A percentile compares a stretch with the other conserved stretches of the same genome.
Conservation (phyloP, 2,329 filamentous ascomycete genomes). For the Diplocarpon mali region DNA sequence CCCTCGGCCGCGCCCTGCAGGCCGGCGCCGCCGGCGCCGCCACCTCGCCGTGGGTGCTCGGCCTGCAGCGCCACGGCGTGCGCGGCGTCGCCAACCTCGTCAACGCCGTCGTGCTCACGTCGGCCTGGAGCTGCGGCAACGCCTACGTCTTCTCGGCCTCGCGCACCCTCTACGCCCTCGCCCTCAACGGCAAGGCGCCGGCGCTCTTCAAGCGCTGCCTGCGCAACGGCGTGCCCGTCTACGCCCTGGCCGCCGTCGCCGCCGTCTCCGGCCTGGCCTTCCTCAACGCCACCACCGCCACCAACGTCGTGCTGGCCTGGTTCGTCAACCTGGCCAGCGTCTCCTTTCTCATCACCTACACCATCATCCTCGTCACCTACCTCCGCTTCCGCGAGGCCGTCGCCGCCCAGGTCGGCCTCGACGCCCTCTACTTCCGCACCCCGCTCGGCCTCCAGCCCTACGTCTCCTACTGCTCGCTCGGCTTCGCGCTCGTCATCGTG, state of each 20-base stretch:
- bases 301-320: slow-evolving; percentile 39
- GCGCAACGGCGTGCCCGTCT: slow-evolving; percentile 37
- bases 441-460: slow-evolving; percentile 37
- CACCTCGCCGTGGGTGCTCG: slow-evolving; percentile 37
- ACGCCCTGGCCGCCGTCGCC: slow-evolving; percentile 31
- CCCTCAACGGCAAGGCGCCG: slow-evolving; percentile 39
- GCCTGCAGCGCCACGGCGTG: slow-evolving; percentile 36
- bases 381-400: slow-evolving; percentile 39
- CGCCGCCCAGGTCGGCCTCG: slow-evolving; percentile 38
- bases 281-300: slow-evolving; percentile 33
- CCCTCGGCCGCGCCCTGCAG: slow-evolving; percentile 28
- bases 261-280: slow-evolving; percentile 35
- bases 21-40: slow-evolving; percentile 34
- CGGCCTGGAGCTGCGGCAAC: slow-evolving; percentile 42
- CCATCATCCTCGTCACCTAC: slow-evolving; percentile 36
- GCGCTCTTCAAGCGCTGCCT: slow-evolving; percentile 36
- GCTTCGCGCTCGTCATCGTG: slow-evolving; percentile 37
- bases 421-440: slow-evolving; percentile 38
- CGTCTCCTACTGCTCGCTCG: slow-evolving; percentile 37
- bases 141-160: slow-evolving; percentile 39
- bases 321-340: slow-evolving; percentile 39
- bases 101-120: slow-evolving; percentile 41
- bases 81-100: slow-evolving; percentile 37
- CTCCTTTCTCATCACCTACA: slow-evolving; percentile 35
- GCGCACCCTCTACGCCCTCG: slow-evolving; percentile 39